These are phyloP conservation scores for Leptomonas pyrrhocoris DNA, from an alignment of 208 protist species.

Conservation along the genomic window DNA sequence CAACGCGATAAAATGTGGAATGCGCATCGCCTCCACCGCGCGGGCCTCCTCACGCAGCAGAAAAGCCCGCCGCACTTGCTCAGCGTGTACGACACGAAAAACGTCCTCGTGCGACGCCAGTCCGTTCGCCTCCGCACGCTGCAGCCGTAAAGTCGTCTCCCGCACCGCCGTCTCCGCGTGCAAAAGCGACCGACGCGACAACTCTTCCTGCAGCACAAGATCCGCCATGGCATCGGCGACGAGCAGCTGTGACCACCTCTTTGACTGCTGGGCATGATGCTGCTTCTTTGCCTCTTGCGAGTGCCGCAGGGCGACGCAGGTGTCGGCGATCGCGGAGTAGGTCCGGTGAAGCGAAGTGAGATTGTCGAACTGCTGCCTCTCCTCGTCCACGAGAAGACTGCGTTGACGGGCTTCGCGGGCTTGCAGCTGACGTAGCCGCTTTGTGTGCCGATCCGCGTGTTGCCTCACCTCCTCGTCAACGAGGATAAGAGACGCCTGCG, in stretches of 20 bases:
- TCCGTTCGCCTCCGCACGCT: slow-evolving; percentile 20
- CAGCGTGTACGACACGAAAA: slow-evolving; percentile 31
- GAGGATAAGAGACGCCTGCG: background rate
- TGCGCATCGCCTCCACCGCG: slow-evolving; percentile 34
- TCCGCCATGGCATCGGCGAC: slow-evolving; percentile 21
- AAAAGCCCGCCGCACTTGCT: slow-evolving; percentile 42
- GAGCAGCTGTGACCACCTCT: slow-evolving; percentile 33
- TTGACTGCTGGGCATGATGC: background rate
- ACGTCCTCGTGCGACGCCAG: slow-evolving; percentile 27
- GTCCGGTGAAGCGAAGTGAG: slow-evolving; percentile 3
- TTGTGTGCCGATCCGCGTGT: slow-evolving; percentile 13
- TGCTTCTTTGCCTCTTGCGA: background rate
- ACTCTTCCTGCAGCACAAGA: slow-evolving; percentile 18
- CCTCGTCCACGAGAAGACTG: slow-evolving; percentile 23
- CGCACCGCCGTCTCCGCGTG: slow-evolving; percentile 28
- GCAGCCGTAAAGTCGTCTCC: slow-evolving; percentile 29
- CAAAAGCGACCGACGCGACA: slow-evolving; percentile 4
- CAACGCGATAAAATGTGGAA: slow-evolving; percentile 33
- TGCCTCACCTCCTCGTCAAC: slow-evolving; percentile 16
- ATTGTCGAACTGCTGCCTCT: slow-evolving; percentile 7
- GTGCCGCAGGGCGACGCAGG: slow-evolving; percentile 10
- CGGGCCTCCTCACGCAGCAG: slow-evolving; percentile 47
- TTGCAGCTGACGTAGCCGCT: slow-evolving; percentile 24
- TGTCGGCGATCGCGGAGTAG: slow-evolving; percentile 13
- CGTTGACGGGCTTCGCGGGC: slow-evolving; percentile 32